Evolutionary conservation across 1,284 basidiomycete species (phyloP), one percentile per base, ranked within the genome.

Genomic region (Rhodotorula sp.): DNA sequence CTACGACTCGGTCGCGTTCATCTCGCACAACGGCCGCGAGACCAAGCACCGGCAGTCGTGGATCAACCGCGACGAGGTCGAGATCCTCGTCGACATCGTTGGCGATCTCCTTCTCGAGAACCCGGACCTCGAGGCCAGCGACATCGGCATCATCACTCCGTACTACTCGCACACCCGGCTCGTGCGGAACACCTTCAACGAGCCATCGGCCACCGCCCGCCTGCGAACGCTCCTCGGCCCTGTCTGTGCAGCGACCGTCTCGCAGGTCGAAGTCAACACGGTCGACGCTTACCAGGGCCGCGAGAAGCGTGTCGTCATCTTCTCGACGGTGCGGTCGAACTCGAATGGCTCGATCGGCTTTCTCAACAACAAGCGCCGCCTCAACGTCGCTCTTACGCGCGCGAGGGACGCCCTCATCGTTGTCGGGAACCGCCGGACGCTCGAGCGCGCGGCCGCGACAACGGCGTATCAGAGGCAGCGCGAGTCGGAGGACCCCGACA

Each of bases 261-360:
- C 80, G 1, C 79, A 85, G 58, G 85, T 94, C 62, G 92, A 94
- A 79, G 85, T 94, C 76, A 90, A 89, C 80, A 94, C 92, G 0
- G 91, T 94, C 15, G 92, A 94, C 77, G 94, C 92, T 22, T 97
- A 95, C 79, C 91, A 97, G 79, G 93, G 93, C 1, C 85, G 92
- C 58, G 92, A 97, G 82, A 96, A 96, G 82, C 87, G 90, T 20
- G 88, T 94, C 36, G 91, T 96, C 75, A 84, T 96, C 60, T 94
- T 96, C 78, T 92, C 90, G 53, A 94, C 92, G 1, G 91, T 94
- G 56, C 85, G 94, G 61, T 90, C 89, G 77, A 94, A 94, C 77
- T 73, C 82, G 10, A 80, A 78, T 10, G 90, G 90, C 24, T 84
- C 86, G 74, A 90, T 92, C 79, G 93, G 93, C 0, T 96, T 96